Evolutionary conservation across 1,139 yeast species (phyloP).

Genomic region (Taphrina communis): DNA sequence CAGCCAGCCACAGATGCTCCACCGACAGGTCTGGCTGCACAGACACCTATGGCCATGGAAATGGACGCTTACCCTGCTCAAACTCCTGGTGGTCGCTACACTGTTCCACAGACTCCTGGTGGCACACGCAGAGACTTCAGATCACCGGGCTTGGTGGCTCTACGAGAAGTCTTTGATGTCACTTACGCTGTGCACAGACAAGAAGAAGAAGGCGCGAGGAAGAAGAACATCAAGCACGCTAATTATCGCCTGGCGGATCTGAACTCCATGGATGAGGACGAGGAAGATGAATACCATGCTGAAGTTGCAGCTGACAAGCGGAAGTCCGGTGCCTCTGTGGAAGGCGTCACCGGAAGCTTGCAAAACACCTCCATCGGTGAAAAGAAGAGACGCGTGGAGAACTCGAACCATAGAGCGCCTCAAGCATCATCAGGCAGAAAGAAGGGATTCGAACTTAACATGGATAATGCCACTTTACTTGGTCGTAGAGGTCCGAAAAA

Average conservation of each 20-base stretch:
- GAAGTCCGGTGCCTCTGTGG: constrained; percentile 24
- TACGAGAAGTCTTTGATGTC: constrained; percentile 93
- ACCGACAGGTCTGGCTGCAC: constrained; percentile 37
- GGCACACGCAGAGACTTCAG: constrained; percentile 51
- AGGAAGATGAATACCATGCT: constrained; percentile 47
- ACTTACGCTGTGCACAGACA: constrained; percentile 92
- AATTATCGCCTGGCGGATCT: constrained; percentile 38
- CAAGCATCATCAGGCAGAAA: constrained; percentile 45
- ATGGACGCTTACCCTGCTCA: constrained; percentile 25
- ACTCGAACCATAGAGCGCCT: constrained; percentile 42
- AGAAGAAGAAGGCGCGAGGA: constrained; percentile 77
- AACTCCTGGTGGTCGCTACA: constrained; percentile 34
- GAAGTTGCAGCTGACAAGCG: constrained; percentile 42
- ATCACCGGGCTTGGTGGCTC: constrained; percentile 89
- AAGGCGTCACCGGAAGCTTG: constrained; percentile 33
- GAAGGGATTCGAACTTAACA: constrained; percentile 67
- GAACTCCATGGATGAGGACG: constrained; percentile 46
- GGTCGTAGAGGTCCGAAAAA: constrained; percentile 61
- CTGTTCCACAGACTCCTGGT: constrained; percentile 39
- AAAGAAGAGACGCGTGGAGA: constrained; percentile 43
- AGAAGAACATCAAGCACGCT: constrained; percentile 44
- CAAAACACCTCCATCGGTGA: constrained; percentile 36
- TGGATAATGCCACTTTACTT: constrained; percentile 80
- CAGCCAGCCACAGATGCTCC: constrained; percentile 50
- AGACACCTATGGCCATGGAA: constrained; percentile 35